A percentile compares a stretch with the other conserved stretches of the same genome.
phyloP scores from a whole-genome alignment of 345 rosid genomes.

The Hibiscus syriacus region DNA sequence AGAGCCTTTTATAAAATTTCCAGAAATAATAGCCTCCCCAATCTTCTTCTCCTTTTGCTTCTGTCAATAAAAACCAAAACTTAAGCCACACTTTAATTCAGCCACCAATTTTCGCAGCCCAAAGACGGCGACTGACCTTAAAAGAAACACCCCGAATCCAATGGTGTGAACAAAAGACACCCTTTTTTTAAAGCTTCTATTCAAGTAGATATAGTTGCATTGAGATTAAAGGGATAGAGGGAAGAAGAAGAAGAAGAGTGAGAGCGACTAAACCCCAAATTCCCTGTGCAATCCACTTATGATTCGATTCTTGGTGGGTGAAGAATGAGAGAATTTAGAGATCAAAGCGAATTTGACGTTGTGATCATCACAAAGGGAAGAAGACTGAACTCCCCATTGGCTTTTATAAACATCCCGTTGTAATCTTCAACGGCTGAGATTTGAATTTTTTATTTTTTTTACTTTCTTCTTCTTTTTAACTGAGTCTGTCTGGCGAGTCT shows the following conservation, averaged over 20 bases:
- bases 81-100: constrained; percentile 15
- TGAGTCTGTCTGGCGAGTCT: neutral
- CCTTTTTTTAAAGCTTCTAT: constrained; percentile 17
- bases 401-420: constrained; percentile 24
- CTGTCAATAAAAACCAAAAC: neutral
- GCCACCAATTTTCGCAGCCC: constrained; percentile 17
- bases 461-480: too few species aligned
- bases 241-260: constrained; percentile 15
- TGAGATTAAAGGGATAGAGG: too few species aligned
- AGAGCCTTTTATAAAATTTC: constrained; percentile 8
- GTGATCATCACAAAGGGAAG: constrained; percentile 15
- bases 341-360: neutral
- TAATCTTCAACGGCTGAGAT: constrained; percentile 13
- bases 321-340: constrained; percentile 18
- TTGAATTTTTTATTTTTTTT: too few species aligned
- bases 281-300: constrained; percentile 26
- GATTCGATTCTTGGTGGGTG: constrained; percentile 34
- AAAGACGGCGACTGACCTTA: constrained; percentile 28
- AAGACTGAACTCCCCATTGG: constrained; percentile 14
- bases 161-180: constrained; percentile 11
- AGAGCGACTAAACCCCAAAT: constrained; percentile 26
- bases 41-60: neutral
- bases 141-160: constrained; percentile 19
- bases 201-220: too few species aligned
- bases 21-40: neutral